Base-by-base conservation (phyloP, 495 filamentous ascomycete genomes). In the Clohesyomyces aquaticus region DNA sequence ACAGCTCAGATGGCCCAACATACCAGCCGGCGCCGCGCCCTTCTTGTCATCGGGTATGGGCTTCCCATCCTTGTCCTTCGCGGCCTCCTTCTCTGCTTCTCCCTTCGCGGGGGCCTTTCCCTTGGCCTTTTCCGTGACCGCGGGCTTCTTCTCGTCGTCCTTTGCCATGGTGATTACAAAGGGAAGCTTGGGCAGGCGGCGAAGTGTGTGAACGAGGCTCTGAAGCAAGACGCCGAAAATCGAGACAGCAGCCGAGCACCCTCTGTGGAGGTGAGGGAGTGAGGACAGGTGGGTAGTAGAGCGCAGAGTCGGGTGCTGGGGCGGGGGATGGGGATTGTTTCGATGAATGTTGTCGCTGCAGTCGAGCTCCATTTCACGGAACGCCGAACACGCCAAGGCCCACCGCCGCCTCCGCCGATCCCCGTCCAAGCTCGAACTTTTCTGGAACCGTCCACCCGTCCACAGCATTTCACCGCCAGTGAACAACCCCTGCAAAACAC, bases 111-210 rank as follows among this genome's bases (percentile, higher is more conserved):
- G n/a, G n/a, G 82, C 83, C 67, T 83, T 81, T 47, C 79, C 77
- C 81, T 96, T 98, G 77, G 93, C 94, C 82, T 98, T 97, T 79
- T 96, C 92, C 75, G 85, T 82, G 73, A 85, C 78, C 76, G 88
- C 91, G 75, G 88, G 83, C 82, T 86, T 83, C 79, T 71, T 65
- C 58, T 94, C 90, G 78, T 90, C 91, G 75, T 93, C 89, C 82
- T 95, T 87, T 77, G 91, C 90, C 94, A 98, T 98, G 71, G 76
- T 69, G 71, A 65, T 62, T 61, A 65, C 58, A 55, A 65, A 59
- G 27, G 4, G 62, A 29, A 65, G 57, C 67, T 69, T 45, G 52
- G 67, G 52, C 43, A 58, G 59, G 63, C 63, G 62, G 59, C 63
- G 58, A 63, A 53, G 27, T 8, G 61, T n/a, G n/a, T 38, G 18